Base-by-base conservation (phyloP, 164 flowering plant genomes). In the Cinnamomum chago region DNA sequence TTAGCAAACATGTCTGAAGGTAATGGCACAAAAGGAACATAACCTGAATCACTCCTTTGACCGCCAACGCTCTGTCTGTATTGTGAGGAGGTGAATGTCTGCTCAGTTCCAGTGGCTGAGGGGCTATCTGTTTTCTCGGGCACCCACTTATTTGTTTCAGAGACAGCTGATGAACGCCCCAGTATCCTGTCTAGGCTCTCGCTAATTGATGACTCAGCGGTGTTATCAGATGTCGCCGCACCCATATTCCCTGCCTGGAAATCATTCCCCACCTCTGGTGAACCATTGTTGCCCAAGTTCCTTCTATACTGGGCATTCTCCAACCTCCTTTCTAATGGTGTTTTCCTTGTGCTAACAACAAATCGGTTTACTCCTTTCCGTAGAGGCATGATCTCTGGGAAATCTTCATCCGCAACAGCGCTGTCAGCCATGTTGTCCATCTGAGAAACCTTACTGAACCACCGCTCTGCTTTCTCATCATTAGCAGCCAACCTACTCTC, bases 271-370 rank as follows among this genome's bases (percentile, higher is more conserved):
- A 78, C 76, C 60, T 78, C 83, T 25, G 81, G 55, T 35, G 71
- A 67, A 51, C 82, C 84, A 72, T 76, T 81, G 75, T 76, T 80
- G 47, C 79, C 82, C 68, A 84, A 68, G 77, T 81, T 84, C 73
- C 75, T 77, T 77, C 72, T 74, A 73, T 83, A 72, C 70, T 81
- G 88, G 66, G 84, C 78, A 79, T 86, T 76, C 20, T 86, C 88
- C 71, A 85, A 71, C 83, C 91, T 86, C 80, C 90, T 85, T 72
- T 88, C 92, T 52, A 88, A 70, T 14, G 96, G 96, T 23, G 90
- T 87, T 82, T 91, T 91, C 80, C 92, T 81, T 1, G 90, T 88
- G 84, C 89, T 89, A 18, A 88, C 93, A 65, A 85, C 94, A 83
- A 90, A 89, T 82, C 89, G 85, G 70, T 86, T 89, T 11, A 82